A percentile compares a stretch with the other conserved stretches of the same genome.
Conservation (phyloP, 768 basidiomycete species). For the Mycena sanguinolenta region DNA sequence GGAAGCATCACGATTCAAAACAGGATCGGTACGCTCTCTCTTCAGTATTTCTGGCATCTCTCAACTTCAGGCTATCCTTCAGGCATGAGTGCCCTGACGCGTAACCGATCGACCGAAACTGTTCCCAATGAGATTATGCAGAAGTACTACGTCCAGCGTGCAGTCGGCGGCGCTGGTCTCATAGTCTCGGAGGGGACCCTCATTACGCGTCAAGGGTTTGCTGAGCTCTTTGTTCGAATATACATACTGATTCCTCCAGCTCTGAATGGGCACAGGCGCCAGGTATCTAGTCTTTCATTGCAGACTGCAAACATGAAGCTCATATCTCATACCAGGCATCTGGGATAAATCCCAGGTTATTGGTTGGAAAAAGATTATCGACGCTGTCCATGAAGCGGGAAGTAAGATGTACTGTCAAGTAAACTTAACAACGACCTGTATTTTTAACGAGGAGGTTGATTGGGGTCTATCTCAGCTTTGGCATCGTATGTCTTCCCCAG, state of each 20-base stretch:
- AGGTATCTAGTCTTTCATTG: slow-evolving; percentile 65
- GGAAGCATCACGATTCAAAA: slow-evolving; percentile 23
- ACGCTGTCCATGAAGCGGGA: slow-evolving; percentile 60
- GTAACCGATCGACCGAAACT: slow-evolving; percentile 53
- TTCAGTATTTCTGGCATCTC: background rate
- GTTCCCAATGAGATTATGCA: slow-evolving; percentile 55
- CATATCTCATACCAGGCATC: too few relatives aligned
- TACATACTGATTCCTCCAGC: background rate
- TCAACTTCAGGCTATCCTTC: background rate
- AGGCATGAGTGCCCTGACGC: slow-evolving; percentile 54
- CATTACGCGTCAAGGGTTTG: slow-evolving; percentile 56
- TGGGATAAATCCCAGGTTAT: slow-evolving; percentile 59
- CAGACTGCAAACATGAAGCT: too few relatives aligned
- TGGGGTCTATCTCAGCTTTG: slow-evolving; percentile 49
- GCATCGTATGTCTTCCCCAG: slow-evolving; percentile 33
- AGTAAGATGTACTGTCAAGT: slow-evolving; percentile 61
- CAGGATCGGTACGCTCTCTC: slow-evolving; percentile 17
- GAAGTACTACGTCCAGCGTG: slow-evolving; percentile 58
- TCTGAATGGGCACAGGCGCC: slow-evolving; percentile 47
- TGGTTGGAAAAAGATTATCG: slow-evolving; percentile 62
- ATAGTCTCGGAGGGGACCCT: slow-evolving; percentile 57
- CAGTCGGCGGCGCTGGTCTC: slow-evolving; percentile 51
- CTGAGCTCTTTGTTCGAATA: background rate
- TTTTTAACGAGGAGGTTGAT: slow-evolving; percentile 10
- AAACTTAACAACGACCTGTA: background rate